Evolutionary conservation across 2,329 filamentous ascomycete genomes (phyloP), one percentile per base, ranked within the genome.

Genomic region (Ilyonectria mors-panacis): DNA sequence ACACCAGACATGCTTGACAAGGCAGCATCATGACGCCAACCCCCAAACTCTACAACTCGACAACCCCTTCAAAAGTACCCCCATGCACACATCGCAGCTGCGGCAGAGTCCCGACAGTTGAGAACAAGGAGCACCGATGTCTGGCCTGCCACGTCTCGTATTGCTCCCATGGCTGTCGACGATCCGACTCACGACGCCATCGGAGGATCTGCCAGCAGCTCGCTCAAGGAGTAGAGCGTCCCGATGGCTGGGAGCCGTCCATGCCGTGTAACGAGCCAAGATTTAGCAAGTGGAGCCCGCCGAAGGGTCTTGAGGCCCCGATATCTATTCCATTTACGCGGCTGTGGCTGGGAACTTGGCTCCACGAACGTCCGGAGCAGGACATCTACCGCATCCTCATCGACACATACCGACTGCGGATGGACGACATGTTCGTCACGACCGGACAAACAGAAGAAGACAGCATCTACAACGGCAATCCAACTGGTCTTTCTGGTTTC

Each of bases 381-480:
- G 81, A 85, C 56, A 78, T 82, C n/a, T 85, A 81, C 76, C 71
- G 76, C 39, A 72, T 83, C 1, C 76, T 86, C 7, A 79, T 86
- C 56, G 83, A 86, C 68, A 67, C 77, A 4, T 85, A 83, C 70
- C 81, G 83, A 23, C 69, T 86, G 21, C 82, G 79, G 28, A 64
- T 79, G 35, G 69, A 79, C 10, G 82, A 84, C 64, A 60, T 73
- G 21, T 68, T 74, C 65, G 67, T 51, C 3, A 67, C 75, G 7
- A 67, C 73, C 12, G 1, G 10, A 15, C 4, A 21, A 3, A 4
- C 35, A 9, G 71, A 73, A 6, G 30, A 55, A 1, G 76, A 75
- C 44, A 73, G 67, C 56, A 53, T 80, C 33, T 75, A 76, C 61
- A 70, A 57, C 19, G 65, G 67, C 3, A 56, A 59, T 6, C 17